Evolutionary conservation across 768 basidiomycete genomes (phyloP).

Genomic region (Russula virescens): DNA sequence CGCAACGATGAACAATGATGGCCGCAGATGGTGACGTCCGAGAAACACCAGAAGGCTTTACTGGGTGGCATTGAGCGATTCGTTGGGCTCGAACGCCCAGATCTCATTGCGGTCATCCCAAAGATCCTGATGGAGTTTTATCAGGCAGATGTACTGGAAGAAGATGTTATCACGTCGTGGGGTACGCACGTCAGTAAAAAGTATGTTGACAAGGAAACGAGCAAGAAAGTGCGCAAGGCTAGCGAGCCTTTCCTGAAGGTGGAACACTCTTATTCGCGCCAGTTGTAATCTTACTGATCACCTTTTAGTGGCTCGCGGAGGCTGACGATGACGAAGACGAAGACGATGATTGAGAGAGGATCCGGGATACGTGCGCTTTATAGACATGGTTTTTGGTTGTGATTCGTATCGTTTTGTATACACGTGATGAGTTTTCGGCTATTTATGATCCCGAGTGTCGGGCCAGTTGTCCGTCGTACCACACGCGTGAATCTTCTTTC

Average conservation of each 20-base stretch:
- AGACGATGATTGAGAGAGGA: slow-evolving; percentile 4
- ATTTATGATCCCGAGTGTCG: no score
- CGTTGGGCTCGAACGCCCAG: slow-evolving; percentile 69
- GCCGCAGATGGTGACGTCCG: slow-evolving; percentile 73
- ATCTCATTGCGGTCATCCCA: slow-evolving; percentile 65
- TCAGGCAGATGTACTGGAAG: slow-evolving; percentile 87
- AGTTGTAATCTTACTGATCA: slow-evolving; percentile 2
- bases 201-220: slow-evolving; percentile 90
- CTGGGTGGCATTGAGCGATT: slow-evolving; percentile 90
- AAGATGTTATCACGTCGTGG: slow-evolving; percentile 87
- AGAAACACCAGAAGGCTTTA: slow-evolving; percentile 93
- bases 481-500: no score
- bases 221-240: slow-evolving; percentile 94
- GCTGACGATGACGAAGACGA: slow-evolving; percentile 78
- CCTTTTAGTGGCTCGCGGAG: slow-evolving; percentile 76
- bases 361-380: not conserved
- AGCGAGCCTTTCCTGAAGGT: slow-evolving; percentile 94
- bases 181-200: slow-evolving; percentile 96
- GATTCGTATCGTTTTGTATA: no score
- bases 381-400: not conserved
- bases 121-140: slow-evolving; percentile 94
- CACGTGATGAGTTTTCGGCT: no score
- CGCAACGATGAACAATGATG: not conserved
- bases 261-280: slow-evolving; percentile 22
- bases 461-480: no score